phyloP scores from a whole-genome alignment of 73 alveolate species.

The Blepharisma stoltei region DNA sequence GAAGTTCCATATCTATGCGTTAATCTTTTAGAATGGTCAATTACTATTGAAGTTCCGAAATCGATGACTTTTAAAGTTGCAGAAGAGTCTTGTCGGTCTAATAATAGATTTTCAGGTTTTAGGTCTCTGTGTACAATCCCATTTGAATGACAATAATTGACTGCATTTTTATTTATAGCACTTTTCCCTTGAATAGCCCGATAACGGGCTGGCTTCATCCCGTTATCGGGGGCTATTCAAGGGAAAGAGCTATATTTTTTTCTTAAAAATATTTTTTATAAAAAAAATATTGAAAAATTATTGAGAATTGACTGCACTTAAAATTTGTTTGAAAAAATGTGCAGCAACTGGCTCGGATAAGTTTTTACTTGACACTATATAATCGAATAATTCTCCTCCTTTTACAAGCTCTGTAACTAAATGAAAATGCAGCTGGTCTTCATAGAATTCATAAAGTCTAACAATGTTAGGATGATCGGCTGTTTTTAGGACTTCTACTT shows the following conservation, averaged over 20 bases:
- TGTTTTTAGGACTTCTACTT: background rate
- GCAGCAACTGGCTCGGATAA: constrained; percentile 61
- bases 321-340: constrained; percentile 51
- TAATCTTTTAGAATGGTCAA: constrained; percentile 49
- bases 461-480: constrained; percentile 48
- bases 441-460: constrained; percentile 35
- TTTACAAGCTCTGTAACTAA: constrained; percentile 37
- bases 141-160: constrained; percentile 56
- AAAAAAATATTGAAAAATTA: no score
- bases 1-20: constrained; percentile 83
- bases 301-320: constrained; percentile 51
- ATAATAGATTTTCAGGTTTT: constrained; percentile 65
- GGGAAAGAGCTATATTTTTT: no score
- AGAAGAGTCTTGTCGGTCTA: constrained; percentile 42
- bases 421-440: constrained; percentile 31
- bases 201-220: no score
- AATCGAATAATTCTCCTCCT: constrained; percentile 71
- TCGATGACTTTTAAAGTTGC: constrained; percentile 70
- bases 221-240: no score
- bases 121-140: constrained; percentile 56
- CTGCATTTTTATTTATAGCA: no score
- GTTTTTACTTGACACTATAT: constrained; percentile 41
- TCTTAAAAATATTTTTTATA: no score
- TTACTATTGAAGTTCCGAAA: constrained; percentile 72
- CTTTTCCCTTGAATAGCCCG: no score